phyloP scores from a whole-genome alignment of 495 filamentous ascomycete species.

The Annulohypoxylon nitens region DNA sequence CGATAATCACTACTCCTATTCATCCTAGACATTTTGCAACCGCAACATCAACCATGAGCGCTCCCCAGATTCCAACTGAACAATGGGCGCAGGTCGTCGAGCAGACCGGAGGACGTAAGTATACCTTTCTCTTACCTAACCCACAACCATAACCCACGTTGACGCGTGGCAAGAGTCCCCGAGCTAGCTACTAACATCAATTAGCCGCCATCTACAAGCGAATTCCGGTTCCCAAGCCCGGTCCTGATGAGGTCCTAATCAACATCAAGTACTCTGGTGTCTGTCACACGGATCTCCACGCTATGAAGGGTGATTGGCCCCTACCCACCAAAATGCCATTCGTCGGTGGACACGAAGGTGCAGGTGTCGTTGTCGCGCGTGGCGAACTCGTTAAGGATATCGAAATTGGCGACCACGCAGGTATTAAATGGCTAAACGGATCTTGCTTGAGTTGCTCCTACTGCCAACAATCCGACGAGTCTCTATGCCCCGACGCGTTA shows the following conservation, averaged over 20 bases:
- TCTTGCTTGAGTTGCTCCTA: slow-evolving; percentile 82
- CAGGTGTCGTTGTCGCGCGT: slow-evolving; percentile 84
- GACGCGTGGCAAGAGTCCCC: not conserved
- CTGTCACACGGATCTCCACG: slow-evolving; percentile 91
- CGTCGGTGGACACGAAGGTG: slow-evolving; percentile 96
- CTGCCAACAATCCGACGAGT: slow-evolving; percentile 72
- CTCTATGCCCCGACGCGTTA: slow-evolving; percentile 77
- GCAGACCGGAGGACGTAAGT: slow-evolving; percentile 75
- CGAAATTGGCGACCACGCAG: slow-evolving; percentile 83
- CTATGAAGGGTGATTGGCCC: slow-evolving; percentile 91
- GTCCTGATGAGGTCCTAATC: slow-evolving; percentile 88
- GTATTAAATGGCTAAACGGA: slow-evolving; percentile 93
- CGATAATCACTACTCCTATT: slow-evolving; percentile 5
- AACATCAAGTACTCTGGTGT: slow-evolving; percentile 95
- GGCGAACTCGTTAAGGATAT: slow-evolving; percentile 79
- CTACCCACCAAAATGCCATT: slow-evolving; percentile 80
- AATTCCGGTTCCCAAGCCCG: slow-evolving; percentile 82
- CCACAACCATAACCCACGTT: not conserved
- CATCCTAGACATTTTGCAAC: slow-evolving; percentile 3
- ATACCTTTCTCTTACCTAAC: not conserved
- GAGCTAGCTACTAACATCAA: slow-evolving; percentile 28
- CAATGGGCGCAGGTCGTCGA: slow-evolving; percentile 93
- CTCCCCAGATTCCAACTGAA: slow-evolving; percentile 70
- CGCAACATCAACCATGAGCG: slow-evolving; percentile 46
- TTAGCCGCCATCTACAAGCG: slow-evolving; percentile 79